Evolutionary conservation across 495 filamentous ascomycete species (phyloP), one percentile per base, ranked within the genome.

Genomic region (Penicillium tannophilum): DNA sequence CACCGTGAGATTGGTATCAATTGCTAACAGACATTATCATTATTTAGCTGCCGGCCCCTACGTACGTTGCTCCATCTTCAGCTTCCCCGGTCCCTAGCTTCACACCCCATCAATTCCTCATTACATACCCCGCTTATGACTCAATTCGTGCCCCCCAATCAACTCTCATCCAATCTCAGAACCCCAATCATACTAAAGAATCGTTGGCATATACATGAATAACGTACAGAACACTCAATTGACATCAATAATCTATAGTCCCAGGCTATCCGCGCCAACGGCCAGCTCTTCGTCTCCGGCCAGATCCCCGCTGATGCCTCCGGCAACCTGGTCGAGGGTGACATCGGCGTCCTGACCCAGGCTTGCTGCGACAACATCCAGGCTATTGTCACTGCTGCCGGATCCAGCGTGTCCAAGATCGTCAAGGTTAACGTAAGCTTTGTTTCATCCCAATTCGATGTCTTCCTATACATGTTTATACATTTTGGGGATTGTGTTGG

Each of bases 221-320:
- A 1, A 23, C 20, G 28, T 1, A 56, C 41, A 45, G 57, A 47
- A 54, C 4, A 55, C 14, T 30, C 26, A 48, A 44, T 52, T 55
- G 50, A 55, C 41, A 53, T 26, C 43, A 45, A 23, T 23, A 23
- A 23, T 10, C 31, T 11, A 56, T 68, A 96, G 90, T 91, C 92
- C 66, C 93, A 97, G 80, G 91, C 91, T 64, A 88, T 96, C 79
- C 86, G 86, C 63, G 92, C 92, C 55, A 86, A 90, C 55, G 83
- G 83, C 49, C 81, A 87, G 63, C 88, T 97, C 79, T 98, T 90
- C 82, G 88, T 92, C 77, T 97, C 93, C 6, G 93, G 93, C 69
- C 92, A 94, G 74, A 92, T 97, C 64, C 93, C 92, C 61, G 88
- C 88, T 60, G 88, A 92, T 69, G 76, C 84, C 62, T 63, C 83